A percentile compares a stretch with the other conserved stretches of the same genome.
Evolutionary conservation across 1,284 basidiomycete species (phyloP).

Genomic region (Irpex sp.): DNA sequence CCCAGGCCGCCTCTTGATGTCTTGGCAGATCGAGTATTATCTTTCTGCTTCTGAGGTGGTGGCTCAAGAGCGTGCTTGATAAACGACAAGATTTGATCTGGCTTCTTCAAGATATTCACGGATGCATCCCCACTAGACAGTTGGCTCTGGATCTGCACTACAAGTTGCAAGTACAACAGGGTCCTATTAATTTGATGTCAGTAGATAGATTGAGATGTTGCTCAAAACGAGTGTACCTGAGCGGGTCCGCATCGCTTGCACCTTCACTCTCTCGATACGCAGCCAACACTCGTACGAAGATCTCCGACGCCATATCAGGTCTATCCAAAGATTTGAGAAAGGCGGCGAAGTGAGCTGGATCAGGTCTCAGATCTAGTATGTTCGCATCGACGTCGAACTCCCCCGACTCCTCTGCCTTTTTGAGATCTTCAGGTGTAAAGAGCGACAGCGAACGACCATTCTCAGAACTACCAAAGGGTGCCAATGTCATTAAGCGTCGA

Average conservation of each 20-base stretch:
- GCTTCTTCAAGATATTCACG: constrained; percentile 62
- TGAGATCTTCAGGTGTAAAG: constrained; percentile 47
- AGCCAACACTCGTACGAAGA: constrained; percentile 73
- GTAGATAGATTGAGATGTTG: neutral
- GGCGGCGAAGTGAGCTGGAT: constrained; percentile 60
- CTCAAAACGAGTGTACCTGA: constrained; percentile 36
- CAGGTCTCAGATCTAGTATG: constrained; percentile 64
- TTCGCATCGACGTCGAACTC: constrained; percentile 49
- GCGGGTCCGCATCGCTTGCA: constrained; percentile 41
- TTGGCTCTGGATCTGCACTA: constrained; percentile 72
- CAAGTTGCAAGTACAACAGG: constrained; percentile 69
- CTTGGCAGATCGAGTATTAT: constrained; percentile 15
- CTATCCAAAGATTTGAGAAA: constrained; percentile 63
- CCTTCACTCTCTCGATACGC: constrained; percentile 51
- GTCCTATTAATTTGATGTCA: constrained; percentile 26
- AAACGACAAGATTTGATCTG: constrained; percentile 71
- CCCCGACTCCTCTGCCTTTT: constrained; percentile 33
- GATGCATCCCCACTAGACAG: constrained; percentile 50
- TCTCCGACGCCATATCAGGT: constrained; percentile 59
- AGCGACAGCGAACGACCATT: constrained; percentile 27
- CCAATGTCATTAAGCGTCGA: no score
- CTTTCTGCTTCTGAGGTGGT: constrained; percentile 17
- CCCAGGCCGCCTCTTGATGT: constrained; percentile 22
- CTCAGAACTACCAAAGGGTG: neutral
- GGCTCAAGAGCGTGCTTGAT: constrained; percentile 66